Conservation (phyloP, 2,329 filamentous ascomycete genomes). For the Herpotrichia juniperi region DNA sequence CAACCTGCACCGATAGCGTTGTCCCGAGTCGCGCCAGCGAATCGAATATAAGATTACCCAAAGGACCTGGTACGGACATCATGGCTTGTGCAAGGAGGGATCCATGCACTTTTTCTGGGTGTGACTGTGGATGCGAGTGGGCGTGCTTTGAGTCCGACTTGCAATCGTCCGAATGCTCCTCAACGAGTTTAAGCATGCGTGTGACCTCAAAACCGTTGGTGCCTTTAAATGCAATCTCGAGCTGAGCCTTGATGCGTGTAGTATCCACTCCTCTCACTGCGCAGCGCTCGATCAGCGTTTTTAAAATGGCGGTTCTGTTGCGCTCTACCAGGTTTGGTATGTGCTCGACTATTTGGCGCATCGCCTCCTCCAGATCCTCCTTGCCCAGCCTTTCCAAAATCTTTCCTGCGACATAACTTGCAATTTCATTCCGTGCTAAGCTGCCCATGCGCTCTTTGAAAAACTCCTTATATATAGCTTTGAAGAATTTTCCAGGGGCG, state of each 20-base stretch:
- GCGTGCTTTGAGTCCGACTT: slow-evolving; percentile 36
- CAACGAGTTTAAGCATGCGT: slow-evolving; percentile 65
- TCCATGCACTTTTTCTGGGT: slow-evolving; percentile 72
- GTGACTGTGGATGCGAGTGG: slow-evolving; percentile 23
- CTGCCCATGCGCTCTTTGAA: slow-evolving; percentile 81
- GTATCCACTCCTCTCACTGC: slow-evolving; percentile 68
- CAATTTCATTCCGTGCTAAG: slow-evolving; percentile 86
- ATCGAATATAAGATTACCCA: slow-evolving; percentile 74
- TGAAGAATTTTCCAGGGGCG: slow-evolving; percentile 88
- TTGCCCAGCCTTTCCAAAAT: slow-evolving; percentile 84
- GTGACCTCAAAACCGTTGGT: slow-evolving; percentile 59
- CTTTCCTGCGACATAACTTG: slow-evolving; percentile 83
- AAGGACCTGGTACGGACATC: slow-evolving; percentile 72
- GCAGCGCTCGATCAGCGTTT: slow-evolving; percentile 83
- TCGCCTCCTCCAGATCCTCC: slow-evolving; percentile 78
- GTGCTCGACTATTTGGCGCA: slow-evolving; percentile 74
- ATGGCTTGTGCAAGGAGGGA: slow-evolving; percentile 82
- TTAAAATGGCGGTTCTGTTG: slow-evolving; percentile 78
- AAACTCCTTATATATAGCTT: slow-evolving; percentile 78
- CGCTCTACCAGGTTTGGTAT: slow-evolving; percentile 75
- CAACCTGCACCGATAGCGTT: slow-evolving; percentile 64
- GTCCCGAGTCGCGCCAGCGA: slow-evolving; percentile 56
- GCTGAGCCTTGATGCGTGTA: slow-evolving; percentile 59
- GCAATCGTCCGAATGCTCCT: slow-evolving; percentile 50
- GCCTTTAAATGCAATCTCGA: slow-evolving; percentile 63